A percentile compares a stretch with the other conserved stretches of the same genome.
phyloP scores from a whole-genome alignment of 83 land plant species.

The Picea mariana region DNA sequence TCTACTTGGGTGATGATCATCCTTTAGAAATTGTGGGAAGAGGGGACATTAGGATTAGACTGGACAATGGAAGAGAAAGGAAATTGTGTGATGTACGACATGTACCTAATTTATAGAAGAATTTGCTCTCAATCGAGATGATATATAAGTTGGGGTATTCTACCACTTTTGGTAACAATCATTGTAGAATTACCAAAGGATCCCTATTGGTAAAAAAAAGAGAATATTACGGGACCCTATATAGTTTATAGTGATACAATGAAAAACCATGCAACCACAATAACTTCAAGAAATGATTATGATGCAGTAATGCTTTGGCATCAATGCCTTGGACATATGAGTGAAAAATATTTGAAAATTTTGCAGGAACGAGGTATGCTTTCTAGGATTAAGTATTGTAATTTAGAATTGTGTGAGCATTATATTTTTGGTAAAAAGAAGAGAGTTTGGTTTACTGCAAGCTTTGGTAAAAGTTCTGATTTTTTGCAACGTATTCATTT shows the following conservation, averaged over 20 bases:
- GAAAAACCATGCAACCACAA: background rate
- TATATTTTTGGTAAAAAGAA: background rate
- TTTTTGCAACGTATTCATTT: background rate
- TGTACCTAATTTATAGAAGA: background rate
- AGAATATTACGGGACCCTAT: background rate
- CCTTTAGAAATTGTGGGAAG: background rate
- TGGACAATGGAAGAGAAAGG: background rate
- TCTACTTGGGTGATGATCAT: background rate
- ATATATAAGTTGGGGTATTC: background rate
- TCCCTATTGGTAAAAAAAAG: background rate
- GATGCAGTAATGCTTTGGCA: background rate
- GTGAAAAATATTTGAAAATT: no score
- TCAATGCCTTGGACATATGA: background rate
- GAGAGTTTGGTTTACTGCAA: background rate
- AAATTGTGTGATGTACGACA: background rate
- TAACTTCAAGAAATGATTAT: no score
- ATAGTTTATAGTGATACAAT: background rate
- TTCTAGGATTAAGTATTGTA: background rate
- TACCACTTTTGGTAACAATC: background rate
- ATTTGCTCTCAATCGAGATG: background rate
- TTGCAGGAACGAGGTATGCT: background rate
- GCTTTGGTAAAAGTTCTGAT: background rate
- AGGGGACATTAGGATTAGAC: background rate
- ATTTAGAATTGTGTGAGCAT: conserved; percentile 3
- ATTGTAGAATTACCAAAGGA: conserved; percentile 1